phyloP scores from a whole-genome alignment of 257 asterid genomes.

The Forsythia suspensa region DNA sequence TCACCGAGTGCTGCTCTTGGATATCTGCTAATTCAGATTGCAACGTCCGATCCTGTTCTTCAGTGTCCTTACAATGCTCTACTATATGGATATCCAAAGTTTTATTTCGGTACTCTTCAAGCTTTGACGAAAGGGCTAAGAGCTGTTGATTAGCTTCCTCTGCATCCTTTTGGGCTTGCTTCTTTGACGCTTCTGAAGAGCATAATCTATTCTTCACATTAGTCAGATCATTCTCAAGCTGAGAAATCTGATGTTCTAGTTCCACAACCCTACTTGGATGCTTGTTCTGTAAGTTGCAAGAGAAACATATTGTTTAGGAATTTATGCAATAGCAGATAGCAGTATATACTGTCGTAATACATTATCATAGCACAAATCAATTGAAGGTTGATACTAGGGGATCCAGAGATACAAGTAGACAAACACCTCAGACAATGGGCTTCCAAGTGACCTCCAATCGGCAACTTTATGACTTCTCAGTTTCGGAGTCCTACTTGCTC shows the following conservation, averaged over 20 bases:
- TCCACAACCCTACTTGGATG: constrained; percentile 53
- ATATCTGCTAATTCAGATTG: not conserved
- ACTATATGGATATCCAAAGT: constrained; percentile 16
- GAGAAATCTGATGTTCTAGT: constrained; percentile 69
- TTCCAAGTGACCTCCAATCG: constrained; percentile 62
- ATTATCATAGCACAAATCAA: not conserved
- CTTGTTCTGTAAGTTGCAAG: constrained; percentile 45
- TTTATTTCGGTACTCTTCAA: constrained; percentile 52
- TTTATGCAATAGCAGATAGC: not conserved
- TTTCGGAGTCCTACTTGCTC: constrained; percentile 39
- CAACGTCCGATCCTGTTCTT: constrained; percentile 31
- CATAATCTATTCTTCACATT: constrained; percentile 62
- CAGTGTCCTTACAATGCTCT: constrained; percentile 20
- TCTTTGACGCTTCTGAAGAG: constrained; percentile 67
- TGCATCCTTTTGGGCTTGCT: constrained; percentile 67
- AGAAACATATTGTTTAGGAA: not conserved
- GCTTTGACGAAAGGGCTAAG: constrained; percentile 49
- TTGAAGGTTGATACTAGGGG: not conserved
- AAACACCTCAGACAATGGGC: constrained; percentile 65
- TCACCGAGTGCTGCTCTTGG: no score
- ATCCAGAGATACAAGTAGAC: not conserved
- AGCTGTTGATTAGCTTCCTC: constrained; percentile 67
- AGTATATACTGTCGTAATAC: not conserved
- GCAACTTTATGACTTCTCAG: constrained; percentile 26
- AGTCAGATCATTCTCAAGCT: constrained; percentile 78